Conservation (phyloP, 306 rosid species). For the Gillenia trifoliata region DNA sequence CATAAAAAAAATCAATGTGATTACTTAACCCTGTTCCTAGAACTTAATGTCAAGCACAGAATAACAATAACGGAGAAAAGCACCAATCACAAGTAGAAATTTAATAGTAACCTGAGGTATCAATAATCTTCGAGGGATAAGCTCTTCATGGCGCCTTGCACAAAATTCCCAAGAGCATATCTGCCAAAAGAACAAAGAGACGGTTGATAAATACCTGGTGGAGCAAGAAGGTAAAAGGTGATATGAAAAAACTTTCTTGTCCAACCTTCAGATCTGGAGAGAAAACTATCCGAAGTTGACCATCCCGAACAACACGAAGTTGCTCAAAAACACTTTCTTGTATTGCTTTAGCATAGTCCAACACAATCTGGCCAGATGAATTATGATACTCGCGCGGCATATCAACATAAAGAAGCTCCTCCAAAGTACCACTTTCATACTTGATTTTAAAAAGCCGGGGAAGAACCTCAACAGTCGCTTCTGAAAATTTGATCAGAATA, state of each 20-base stretch:
- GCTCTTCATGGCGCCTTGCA: constrained; percentile 98
- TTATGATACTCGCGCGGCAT: constrained; percentile 97
- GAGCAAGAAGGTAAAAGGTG: constrained; percentile 1
- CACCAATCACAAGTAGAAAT: constrained; percentile 15
- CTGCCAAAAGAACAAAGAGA: constrained; percentile 35
- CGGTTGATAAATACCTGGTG: constrained; percentile 9
- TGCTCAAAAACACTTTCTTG: constrained; percentile 99
- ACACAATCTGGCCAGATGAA: constrained; percentile 93
- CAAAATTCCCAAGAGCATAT: constrained; percentile 99
- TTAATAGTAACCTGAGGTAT: constrained; percentile 78
- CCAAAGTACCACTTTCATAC: constrained; percentile 98
- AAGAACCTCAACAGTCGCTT: constrained; percentile 95
- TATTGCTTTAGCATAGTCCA: constrained; percentile 94
- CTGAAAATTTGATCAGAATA: constrained; percentile 42
- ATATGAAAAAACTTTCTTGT: constrained; percentile 7
- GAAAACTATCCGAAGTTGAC: constrained; percentile 93
- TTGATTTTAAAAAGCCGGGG: constrained; percentile 94
- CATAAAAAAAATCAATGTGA: neutral
- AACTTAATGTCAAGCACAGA: neutral
- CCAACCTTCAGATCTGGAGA: constrained; percentile 85
- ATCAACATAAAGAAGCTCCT: constrained; percentile 94
- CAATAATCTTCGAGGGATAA: constrained; percentile 88
- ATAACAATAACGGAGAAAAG: constrained; percentile 6
- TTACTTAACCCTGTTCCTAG: neutral
- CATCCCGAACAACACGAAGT: constrained; percentile 99